Conservation (phyloP, 306 rosid genomes). For the Parietaria judaica region DNA sequence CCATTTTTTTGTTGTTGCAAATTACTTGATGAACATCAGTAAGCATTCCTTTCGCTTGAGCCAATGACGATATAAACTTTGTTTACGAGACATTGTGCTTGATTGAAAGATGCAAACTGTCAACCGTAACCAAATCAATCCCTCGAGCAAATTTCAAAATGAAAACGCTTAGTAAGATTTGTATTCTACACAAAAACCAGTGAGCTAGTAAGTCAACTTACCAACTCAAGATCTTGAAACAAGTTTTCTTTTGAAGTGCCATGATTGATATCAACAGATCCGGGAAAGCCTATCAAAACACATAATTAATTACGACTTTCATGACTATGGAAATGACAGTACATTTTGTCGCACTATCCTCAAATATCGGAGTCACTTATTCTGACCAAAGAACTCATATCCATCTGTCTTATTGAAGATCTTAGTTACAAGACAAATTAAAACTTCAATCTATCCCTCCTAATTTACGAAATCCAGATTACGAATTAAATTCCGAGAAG, state of each 20-base stretch:
- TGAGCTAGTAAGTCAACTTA: constrained; percentile 18
- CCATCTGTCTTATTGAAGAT: too few relatives aligned
- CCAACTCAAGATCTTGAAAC: constrained; percentile 85
- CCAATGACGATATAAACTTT: constrained; percentile 58
- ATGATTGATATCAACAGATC: constrained; percentile 84
- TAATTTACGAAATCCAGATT: too few relatives aligned
- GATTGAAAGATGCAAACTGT: constrained; percentile 86
- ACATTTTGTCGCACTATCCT: neutral
- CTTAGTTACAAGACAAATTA: neutral
- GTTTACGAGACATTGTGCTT: constrained; percentile 64
- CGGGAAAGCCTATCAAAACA: constrained; percentile 57
- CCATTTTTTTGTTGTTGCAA: too few relatives aligned
- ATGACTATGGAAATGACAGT: neutral
- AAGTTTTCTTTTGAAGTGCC: constrained; percentile 80
- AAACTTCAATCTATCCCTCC: too few relatives aligned
- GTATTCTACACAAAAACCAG: too few relatives aligned
- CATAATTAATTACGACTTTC: constrained; percentile 1
- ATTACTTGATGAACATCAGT: too few relatives aligned
- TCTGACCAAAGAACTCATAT: too few relatives aligned
- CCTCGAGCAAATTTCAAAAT: constrained; percentile 41
- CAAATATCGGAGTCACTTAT: too few relatives aligned
- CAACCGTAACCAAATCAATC: constrained; percentile 86
- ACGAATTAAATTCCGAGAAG: too few relatives aligned
- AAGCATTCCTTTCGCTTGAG: constrained; percentile 65
- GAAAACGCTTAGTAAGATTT: constrained; percentile 9